A percentile compares a stretch with the other conserved stretches of the same genome.
Conservation (phyloP, 805 yeast species). For the Teunomyces atbi region DNA sequence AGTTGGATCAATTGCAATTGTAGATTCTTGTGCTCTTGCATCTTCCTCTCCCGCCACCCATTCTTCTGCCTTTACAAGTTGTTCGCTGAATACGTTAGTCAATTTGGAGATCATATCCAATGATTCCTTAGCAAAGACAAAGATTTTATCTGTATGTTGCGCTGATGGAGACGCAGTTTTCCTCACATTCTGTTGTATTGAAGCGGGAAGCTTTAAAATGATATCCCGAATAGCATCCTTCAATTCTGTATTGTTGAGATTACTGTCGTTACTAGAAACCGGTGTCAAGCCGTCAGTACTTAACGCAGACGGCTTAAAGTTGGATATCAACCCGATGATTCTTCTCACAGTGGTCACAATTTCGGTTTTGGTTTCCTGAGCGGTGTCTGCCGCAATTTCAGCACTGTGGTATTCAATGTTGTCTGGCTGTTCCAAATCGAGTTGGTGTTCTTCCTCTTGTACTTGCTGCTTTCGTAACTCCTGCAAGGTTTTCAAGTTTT, state of each 20-base stretch:
- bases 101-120: slow-evolving; percentile 82
- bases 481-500: slow-evolving; percentile 5
- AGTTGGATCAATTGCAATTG: background rate
- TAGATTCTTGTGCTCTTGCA: background rate
- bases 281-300: slow-evolving; percentile 15
- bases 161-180: slow-evolving; percentile 10
- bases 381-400: slow-evolving; percentile 19
- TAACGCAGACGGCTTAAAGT: slow-evolving; percentile 53
- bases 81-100: slow-evolving; percentile 81
- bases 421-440: slow-evolving; percentile 4
- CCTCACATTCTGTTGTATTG: slow-evolving; percentile 52
- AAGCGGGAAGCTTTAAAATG: slow-evolving; percentile 67
- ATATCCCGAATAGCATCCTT: slow-evolving; percentile 78
- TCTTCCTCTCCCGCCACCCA: slow-evolving; percentile 59
- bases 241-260: slow-evolving; percentile 18
- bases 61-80: slow-evolving; percentile 77
- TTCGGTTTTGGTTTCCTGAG: slow-evolving; percentile 64
- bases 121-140: slow-evolving; percentile 85
- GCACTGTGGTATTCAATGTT: slow-evolving; percentile 22
- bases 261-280: slow-evolving; percentile 8
- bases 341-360: slow-evolving; percentile 87
- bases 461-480: slow-evolving; percentile 11
- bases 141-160: slow-evolving; percentile 52
- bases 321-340: slow-evolving; percentile 80
- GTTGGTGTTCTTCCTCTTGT: slow-evolving; percentile 12